Conservation (phyloP, 257 asterid genomes). For the Nicotiana tomentosiformis region DNA sequence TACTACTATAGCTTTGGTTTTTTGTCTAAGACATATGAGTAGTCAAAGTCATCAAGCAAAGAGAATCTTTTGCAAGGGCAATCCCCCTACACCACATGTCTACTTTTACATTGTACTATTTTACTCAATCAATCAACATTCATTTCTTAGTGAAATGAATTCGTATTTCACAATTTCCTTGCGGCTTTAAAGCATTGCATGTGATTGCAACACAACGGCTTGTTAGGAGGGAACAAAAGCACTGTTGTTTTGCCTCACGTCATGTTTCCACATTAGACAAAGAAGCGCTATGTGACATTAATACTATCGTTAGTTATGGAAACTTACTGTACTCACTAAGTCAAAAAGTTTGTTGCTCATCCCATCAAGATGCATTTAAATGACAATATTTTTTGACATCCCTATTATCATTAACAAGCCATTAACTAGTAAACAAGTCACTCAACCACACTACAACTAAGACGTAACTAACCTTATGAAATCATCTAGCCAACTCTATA, state of each 20-base stretch:
- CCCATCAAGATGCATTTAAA: background rate
- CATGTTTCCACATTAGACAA: background rate
- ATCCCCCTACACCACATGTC: background rate
- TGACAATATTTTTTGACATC: background rate
- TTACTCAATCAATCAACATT: background rate
- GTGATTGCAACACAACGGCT: background rate
- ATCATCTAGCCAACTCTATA: background rate
- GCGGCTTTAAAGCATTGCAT: background rate
- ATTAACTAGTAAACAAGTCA: background rate
- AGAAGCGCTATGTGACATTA: background rate
- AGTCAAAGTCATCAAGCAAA: background rate
- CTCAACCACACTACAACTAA: background rate
- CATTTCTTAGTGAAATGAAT: background rate
- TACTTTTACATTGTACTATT: background rate
- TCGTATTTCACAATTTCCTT: background rate
- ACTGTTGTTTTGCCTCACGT: background rate
- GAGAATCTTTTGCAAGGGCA: background rate
- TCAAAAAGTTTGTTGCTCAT: background rate
- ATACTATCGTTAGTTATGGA: background rate
- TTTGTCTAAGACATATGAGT: background rate
- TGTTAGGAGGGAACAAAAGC: background rate
- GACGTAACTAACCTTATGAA: background rate
- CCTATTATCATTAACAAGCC: background rate
- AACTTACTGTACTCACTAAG: background rate
- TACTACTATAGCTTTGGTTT: background rate